Evolutionary conservation across 768 basidiomycete species (phyloP).

Genomic region (Pleurotus pulmonarius): DNA sequence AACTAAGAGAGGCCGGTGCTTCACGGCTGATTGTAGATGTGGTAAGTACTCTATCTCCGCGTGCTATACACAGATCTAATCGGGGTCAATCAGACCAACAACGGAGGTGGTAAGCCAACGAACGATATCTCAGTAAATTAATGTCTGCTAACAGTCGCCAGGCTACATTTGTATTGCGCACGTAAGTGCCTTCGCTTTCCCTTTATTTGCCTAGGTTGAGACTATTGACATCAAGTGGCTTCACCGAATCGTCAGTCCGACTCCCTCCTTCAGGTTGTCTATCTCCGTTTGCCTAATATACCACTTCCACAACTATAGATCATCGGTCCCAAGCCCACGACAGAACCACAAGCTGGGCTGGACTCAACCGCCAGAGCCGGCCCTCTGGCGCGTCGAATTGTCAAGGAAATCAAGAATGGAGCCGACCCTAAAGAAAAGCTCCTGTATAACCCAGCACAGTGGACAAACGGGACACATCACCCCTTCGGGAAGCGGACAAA

Average conservation of each 20-base stretch:
- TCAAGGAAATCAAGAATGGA: slow-evolving; percentile 36
- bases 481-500: slow-evolving; percentile 35
- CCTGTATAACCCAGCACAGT: slow-evolving; percentile 46
- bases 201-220: too few species aligned
- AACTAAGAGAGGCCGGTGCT: slow-evolving; percentile 43
- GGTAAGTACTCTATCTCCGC: slow-evolving; percentile 24
- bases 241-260: slow-evolving; percentile 35
- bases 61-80: background rate
- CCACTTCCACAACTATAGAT: slow-evolving; percentile 27
- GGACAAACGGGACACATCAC: slow-evolving; percentile 43
- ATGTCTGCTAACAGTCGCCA: slow-evolving; percentile 1
- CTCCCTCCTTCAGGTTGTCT: background rate
- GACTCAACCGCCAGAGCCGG: slow-evolving; percentile 46
- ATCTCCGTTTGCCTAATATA: background rate
- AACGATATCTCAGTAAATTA: background rate
- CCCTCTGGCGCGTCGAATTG: slow-evolving; percentile 47
- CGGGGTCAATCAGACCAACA: slow-evolving; percentile 33
- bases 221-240: slow-evolving; percentile 29
- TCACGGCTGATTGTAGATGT: slow-evolving; percentile 56
- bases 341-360: slow-evolving; percentile 52
- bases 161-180: slow-evolving; percentile 59
- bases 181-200: slow-evolving; percentile 27
- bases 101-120: slow-evolving; percentile 35
- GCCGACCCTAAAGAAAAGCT: slow-evolving; percentile 41
- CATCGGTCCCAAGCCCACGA: slow-evolving; percentile 46